phyloP scores from a whole-genome alignment of 202 grass and related monocot species.

The Zoysia matrella region DNA sequence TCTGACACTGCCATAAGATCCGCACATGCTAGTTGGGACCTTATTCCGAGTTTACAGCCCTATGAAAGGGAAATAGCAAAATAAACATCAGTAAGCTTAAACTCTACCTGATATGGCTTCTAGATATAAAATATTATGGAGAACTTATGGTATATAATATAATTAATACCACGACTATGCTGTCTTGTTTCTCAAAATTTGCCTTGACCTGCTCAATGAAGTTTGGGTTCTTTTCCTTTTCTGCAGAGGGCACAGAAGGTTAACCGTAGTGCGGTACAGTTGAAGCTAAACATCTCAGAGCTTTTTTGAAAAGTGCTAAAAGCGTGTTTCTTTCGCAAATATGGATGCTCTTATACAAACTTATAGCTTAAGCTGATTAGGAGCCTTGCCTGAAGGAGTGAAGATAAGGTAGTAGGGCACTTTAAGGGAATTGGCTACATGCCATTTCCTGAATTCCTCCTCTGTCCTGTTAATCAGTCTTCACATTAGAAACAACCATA shows the following conservation, averaged over 20 bases:
- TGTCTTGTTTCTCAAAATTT: conserved; percentile 59
- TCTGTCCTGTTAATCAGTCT: conserved; percentile 50
- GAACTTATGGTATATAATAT: neutral
- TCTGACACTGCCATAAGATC: conserved; percentile 54
- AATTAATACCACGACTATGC: conserved; percentile 62
- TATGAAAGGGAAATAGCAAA: conserved; percentile 10
- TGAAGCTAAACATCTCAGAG: neutral
- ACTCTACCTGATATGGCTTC: too few species aligned
- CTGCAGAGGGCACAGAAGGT: conserved; percentile 38
- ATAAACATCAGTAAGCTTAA: neutral
- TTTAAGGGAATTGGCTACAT: conserved; percentile 58
- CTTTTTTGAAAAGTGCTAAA: neutral
- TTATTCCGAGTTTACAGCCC: conserved; percentile 63
- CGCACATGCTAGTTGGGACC: conserved; percentile 57
- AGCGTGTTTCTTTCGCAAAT: neutral
- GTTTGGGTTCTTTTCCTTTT: conserved; percentile 64
- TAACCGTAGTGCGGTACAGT: neutral
- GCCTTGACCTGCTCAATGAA: conserved; percentile 57
- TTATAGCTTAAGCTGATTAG: neutral
- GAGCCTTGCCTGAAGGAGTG: conserved; percentile 58
- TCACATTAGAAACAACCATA: neutral
- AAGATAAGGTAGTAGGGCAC: conserved; percentile 63
- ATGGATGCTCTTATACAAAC: neutral
- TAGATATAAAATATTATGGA: neutral
- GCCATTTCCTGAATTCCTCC: conserved; percentile 64